These are phyloP conservation scores for Cryomyces minteri DNA, from an alignment of 495 filamentous ascomycete genomes.

Conservation along the genomic window DNA sequence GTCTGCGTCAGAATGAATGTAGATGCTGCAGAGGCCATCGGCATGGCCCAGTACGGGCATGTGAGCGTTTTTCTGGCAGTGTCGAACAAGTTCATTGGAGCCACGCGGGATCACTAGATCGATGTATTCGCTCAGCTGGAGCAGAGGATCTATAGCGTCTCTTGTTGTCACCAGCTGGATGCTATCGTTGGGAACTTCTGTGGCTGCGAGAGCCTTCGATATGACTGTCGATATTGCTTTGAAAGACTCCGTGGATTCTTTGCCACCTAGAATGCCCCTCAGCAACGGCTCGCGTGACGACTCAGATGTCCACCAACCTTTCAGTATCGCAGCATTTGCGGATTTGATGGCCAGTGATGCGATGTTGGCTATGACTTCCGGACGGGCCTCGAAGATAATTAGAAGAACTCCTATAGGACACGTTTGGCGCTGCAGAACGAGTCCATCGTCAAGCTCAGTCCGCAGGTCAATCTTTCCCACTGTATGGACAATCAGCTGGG, in stretches of 20 bases:
- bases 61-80: constrained; percentile 74
- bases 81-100: constrained; percentile 80
- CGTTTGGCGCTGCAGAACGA: constrained; percentile 68
- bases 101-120: constrained; percentile 92
- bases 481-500: constrained; percentile 19
- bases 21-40: constrained; percentile 83
- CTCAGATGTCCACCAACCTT: constrained; percentile 32
- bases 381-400: constrained; percentile 95
- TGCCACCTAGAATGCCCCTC: constrained; percentile 39
- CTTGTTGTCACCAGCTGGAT: constrained; percentile 87
- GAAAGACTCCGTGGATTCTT: constrained; percentile 89
- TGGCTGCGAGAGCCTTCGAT: constrained; percentile 53
- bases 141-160: constrained; percentile 69
- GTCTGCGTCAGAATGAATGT: constrained; percentile 68
- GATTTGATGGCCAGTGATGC: constrained; percentile 95
- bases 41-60: constrained; percentile 96
- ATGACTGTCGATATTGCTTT: constrained; percentile 74
- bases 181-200: constrained; percentile 61
- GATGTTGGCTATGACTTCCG: constrained; percentile 98
- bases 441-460: constrained; percentile 75
- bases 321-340: constrained; percentile 91
- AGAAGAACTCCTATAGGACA: constrained; percentile 92
- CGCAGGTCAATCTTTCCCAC: constrained; percentile 72
- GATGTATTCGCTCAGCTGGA: constrained; percentile 68
- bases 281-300: not conserved